Base-by-base conservation (phyloP, 1,284 basidiomycete genomes). In the Calocybe gambosa region DNA sequence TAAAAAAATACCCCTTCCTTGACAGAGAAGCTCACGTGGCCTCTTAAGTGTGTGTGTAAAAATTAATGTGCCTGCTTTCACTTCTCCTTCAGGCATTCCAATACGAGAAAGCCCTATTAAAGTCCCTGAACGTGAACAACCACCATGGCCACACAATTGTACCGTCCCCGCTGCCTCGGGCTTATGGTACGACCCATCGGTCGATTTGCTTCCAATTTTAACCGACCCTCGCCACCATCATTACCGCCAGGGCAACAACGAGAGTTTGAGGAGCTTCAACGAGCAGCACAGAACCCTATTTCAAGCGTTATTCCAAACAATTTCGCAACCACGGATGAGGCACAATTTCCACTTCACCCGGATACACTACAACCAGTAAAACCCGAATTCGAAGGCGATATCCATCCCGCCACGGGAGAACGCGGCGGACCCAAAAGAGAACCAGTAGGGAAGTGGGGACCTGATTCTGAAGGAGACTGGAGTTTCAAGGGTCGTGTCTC, bases 401-500 rank as follows among this genome's bases (percentile, higher is more conserved):
- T 74, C 16, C 89, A 90, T 56, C 87, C 87, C 1, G 55, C 53
- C 1, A 90, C 88, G 1, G 88, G 88, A 15, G 87, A 90, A 62
- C 67, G 73, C 45, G 85, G 82, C 2, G 87, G 87, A 0, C 87
- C 87, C 23, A 89, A 89, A 65, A 69, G 69, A 26, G 88, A 90
- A 59, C 87, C 87, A 5, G 77, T 88, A 7, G 61, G 68, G 38
- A 71, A 67, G 40, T 87, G 82, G 80, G 67, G 67, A 20, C 66
- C 71, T 37, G 71, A 76, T 42, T 55, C 60, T 26, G 72, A 74
- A 46, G 84, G 84, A 2, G 87, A 90, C 56, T 90, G 87, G 87
- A 90, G 87, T 57, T 85, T 83, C 68, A 86, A 86, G 57, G 87
- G 87, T 16, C 73, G 86, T 13, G 86, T 88, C 12, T 85, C 87